Conservation (phyloP, 306 rosid species). For the Glycine soja region DNA sequence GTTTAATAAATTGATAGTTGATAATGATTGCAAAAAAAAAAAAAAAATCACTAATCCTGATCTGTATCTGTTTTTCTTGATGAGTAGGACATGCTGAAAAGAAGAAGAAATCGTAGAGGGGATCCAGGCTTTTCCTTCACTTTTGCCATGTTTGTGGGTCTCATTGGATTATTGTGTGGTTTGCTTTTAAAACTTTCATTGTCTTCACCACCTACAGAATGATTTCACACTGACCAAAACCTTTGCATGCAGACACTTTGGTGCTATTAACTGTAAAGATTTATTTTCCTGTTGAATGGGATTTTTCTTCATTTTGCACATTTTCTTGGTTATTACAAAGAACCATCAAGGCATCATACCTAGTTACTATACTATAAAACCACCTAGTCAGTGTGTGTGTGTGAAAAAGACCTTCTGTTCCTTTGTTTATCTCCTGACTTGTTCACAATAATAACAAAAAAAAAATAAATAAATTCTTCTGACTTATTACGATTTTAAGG, state of each 20-base stretch:
- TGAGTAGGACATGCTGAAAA: slow-evolving; percentile 68
- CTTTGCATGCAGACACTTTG: slow-evolving; percentile 37
- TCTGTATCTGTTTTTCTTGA: background rate
- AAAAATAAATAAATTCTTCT: too few species aligned
- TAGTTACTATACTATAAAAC: background rate
- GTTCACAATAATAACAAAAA: too few species aligned
- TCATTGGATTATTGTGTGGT: slow-evolving; percentile 77
- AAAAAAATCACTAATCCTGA: background rate
- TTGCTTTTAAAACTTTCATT: slow-evolving; percentile 73
- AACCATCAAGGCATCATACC: background rate
- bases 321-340: background rate
- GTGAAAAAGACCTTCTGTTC: background rate
- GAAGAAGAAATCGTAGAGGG: slow-evolving; percentile 53
- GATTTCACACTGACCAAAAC: slow-evolving; percentile 38
- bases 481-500: background rate
- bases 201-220: slow-evolving; percentile 67
- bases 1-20: background rate
- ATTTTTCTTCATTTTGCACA: background rate
- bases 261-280: slow-evolving; percentile 39
- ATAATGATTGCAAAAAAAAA: background rate
- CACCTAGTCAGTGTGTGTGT: background rate
- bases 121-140: slow-evolving; percentile 72
- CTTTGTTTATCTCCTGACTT: background rate
- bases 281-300: slow-evolving; percentile 4
- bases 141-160: slow-evolving; percentile 71